phyloP scores from a whole-genome alignment of 192 early-diverging fungal species.

The Coemansia aciculifera region DNA sequence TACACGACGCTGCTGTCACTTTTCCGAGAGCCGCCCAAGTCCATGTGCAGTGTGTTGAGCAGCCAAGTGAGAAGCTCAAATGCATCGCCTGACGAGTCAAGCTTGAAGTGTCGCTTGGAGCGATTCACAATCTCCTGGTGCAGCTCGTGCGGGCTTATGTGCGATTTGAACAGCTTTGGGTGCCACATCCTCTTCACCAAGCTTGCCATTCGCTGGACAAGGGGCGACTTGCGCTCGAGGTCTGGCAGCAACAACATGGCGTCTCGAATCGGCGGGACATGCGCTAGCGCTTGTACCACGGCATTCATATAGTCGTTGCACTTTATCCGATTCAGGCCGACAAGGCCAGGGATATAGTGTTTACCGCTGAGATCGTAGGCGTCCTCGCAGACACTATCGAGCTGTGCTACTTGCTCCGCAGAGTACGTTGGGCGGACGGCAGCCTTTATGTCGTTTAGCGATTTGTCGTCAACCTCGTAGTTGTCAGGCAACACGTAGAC shows the following conservation, averaged over 20 bases:
- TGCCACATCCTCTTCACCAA: slow-evolving; percentile 93
- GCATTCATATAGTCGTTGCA: slow-evolving; percentile 94
- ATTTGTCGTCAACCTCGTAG: slow-evolving; percentile 84
- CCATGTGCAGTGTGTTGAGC: slow-evolving; percentile 84
- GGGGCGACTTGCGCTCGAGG: slow-evolving; percentile 49
- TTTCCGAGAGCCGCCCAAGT: slow-evolving; percentile 80
- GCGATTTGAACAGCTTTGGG: slow-evolving; percentile 85
- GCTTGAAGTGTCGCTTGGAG: slow-evolving; percentile 74
- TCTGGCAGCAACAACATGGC: slow-evolving; percentile 62
- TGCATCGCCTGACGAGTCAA: slow-evolving; percentile 80
- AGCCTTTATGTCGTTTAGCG: slow-evolving; percentile 91
- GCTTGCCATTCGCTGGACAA: slow-evolving; percentile 74
- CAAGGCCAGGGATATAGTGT: slow-evolving; percentile 84
- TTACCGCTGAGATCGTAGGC: slow-evolving; percentile 86
- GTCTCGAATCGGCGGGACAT: slow-evolving; percentile 84
- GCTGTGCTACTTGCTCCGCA: slow-evolving; percentile 58
- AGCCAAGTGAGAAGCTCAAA: slow-evolving; percentile 91
- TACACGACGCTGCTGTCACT: slow-evolving; percentile 76
- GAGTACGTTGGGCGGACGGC: slow-evolving; percentile 83
- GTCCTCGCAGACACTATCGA: slow-evolving; percentile 60
- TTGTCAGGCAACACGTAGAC: slow-evolving; percentile 92
- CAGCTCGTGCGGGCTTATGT: slow-evolving; percentile 94
- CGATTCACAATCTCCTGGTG: slow-evolving; percentile 89
- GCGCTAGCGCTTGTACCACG: slow-evolving; percentile 83
- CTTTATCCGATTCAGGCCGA: slow-evolving; percentile 94